phyloP scores from a whole-genome alignment of 1,139 yeast species.

The Geotrichum restrictum region DNA sequence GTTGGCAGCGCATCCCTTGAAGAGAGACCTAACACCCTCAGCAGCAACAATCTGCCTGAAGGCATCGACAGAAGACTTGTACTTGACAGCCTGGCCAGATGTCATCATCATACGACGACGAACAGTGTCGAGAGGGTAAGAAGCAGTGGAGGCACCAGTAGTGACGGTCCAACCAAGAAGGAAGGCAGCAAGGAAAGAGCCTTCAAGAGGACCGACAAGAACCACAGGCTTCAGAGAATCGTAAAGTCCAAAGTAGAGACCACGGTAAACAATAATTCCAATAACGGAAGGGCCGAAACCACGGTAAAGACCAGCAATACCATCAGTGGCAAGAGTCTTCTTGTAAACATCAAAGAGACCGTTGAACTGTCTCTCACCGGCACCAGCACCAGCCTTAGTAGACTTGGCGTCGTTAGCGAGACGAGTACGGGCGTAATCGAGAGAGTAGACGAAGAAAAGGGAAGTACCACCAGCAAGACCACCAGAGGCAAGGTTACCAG shows the following conservation, averaged over 20 bases:
- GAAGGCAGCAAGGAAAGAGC: conserved; percentile 70
- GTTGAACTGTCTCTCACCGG: conserved; percentile 73
- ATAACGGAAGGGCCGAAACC: conserved; percentile 80
- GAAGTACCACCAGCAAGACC: conserved; percentile 81
- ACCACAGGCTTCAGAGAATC: conserved; percentile 76
- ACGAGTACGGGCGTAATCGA: conserved; percentile 81
- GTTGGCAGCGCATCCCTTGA: conserved; percentile 88
- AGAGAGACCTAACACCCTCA: conserved; percentile 67
- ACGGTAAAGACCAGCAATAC: conserved; percentile 78
- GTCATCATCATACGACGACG: conserved; percentile 91
- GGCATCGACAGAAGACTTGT: conserved; percentile 72
- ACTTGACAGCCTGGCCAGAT: conserved; percentile 74
- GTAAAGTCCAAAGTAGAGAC: conserved; percentile 77
- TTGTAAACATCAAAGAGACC: conserved; percentile 74
- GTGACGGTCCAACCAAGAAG: conserved; percentile 75
- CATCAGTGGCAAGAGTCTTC: conserved; percentile 71
- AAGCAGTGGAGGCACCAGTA: conserved; percentile 74
- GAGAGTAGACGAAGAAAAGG: conserved; percentile 69
- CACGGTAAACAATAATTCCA: conserved; percentile 79
- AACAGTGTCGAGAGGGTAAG: conserved; percentile 77
- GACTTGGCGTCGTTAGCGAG: conserved; percentile 79
- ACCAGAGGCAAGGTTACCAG: conserved; percentile 80
- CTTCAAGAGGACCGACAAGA: conserved; percentile 67
- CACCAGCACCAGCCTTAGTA: conserved; percentile 54
- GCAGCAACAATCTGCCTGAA: conserved; percentile 65